phyloP scores from a whole-genome alignment of 148 eudicot genomes.

The Silene uniflora region DNA sequence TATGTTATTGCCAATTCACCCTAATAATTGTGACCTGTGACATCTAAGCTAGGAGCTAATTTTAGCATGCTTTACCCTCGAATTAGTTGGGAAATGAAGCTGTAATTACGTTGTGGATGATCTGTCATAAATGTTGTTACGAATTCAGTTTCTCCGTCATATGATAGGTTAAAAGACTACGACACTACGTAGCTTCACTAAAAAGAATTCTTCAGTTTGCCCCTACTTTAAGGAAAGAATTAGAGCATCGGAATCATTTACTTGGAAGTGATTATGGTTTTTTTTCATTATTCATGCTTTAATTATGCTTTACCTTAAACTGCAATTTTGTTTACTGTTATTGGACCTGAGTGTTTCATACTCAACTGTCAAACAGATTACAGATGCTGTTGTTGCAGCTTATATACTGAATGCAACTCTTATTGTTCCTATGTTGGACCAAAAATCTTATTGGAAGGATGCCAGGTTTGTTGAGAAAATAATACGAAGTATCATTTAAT shows the following conservation, averaged over 20 bases:
- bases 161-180: constrained; percentile 15
- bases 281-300: constrained; percentile 7
- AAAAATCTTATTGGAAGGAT: constrained; percentile 84
- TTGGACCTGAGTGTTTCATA: constrained; percentile 17
- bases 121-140: not conserved
- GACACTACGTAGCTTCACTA: constrained; percentile 9
- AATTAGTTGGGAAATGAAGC: constrained; percentile 1
- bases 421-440: constrained; percentile 73
- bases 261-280: constrained; percentile 14
- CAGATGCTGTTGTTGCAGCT: constrained; percentile 82
- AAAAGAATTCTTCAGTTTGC: constrained; percentile 20
- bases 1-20: constrained; percentile 4
- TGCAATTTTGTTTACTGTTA: not conserved
- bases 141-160: not conserved
- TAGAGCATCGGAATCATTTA: not conserved
- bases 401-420: constrained; percentile 77
- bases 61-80: not conserved
- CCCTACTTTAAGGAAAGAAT: constrained; percentile 22
- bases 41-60: constrained; percentile 3
- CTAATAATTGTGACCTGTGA: constrained; percentile 21
- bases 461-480: constrained; percentile 42
- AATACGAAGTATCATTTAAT: not conserved
- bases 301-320: constrained; percentile 9
- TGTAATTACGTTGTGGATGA: not conserved
- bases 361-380: constrained; percentile 51